These are phyloP conservation scores for Lecanicillium sp. DNA, from an alignment of 2,329 filamentous ascomycete genomes.

Conservation along the genomic window DNA sequence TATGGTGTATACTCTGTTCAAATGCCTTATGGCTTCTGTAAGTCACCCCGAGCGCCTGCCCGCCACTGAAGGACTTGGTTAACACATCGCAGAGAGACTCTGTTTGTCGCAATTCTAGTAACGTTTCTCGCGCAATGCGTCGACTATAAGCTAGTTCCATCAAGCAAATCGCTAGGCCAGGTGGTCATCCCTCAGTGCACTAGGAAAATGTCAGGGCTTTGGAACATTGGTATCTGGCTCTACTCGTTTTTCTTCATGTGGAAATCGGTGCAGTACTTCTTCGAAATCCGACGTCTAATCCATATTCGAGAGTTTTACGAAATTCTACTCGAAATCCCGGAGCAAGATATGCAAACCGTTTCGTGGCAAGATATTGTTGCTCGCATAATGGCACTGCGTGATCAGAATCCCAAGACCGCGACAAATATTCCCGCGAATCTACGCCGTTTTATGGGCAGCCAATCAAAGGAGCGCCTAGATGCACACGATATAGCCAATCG, in stretches of 20 bases:
- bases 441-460: conserved; percentile 60
- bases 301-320: conserved; percentile 81
- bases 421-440: conserved; percentile 43
- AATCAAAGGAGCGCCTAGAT: conserved; percentile 89
- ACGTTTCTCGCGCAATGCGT: conserved; percentile 82
- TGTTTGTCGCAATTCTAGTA: conserved; percentile 73
- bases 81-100: conserved; percentile 51
- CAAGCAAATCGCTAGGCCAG: conserved; percentile 47
- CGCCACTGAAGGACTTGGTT: neutral
- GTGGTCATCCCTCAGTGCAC: conserved; percentile 68
- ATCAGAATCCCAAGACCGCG: conserved; percentile 76
- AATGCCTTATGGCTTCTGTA: conserved; percentile 65
- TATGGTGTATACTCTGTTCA: conserved; percentile 75
- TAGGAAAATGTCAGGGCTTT: conserved; percentile 61
- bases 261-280: conserved; percentile 64
- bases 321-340: conserved; percentile 72
- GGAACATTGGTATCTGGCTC: conserved; percentile 74
- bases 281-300: conserved; percentile 64
- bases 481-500: conserved; percentile 96
- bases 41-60: conserved; percentile 21
- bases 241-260: conserved; percentile 81
- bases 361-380: conserved; percentile 89
- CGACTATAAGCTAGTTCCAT: conserved; percentile 66
- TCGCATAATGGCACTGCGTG: conserved; percentile 73
- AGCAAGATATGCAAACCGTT: conserved; percentile 82